Evolutionary conservation across 176 grass and related monocot genomes (phyloP).

Genomic region (Carex kokanica): DNA sequence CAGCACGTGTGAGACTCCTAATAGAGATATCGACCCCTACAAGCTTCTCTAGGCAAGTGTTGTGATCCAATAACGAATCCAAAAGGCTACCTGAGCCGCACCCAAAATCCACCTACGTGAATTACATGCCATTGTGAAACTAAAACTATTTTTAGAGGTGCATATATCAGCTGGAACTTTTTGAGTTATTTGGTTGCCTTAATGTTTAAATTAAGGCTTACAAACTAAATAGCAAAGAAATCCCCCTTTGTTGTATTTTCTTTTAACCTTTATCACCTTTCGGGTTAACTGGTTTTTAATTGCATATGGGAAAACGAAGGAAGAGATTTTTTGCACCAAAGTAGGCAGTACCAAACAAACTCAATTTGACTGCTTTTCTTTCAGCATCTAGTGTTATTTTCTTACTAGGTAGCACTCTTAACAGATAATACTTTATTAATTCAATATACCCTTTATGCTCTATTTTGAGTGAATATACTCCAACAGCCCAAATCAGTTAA

Average conservation of each 20-base stretch:
- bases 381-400: background rate
- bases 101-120: slow-evolving; percentile 89
- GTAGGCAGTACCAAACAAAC: background rate
- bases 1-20: slow-evolving; percentile 69
- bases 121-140: background rate
- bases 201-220: background rate
- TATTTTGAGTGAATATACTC: background rate
- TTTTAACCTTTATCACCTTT: background rate
- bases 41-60: slow-evolving; percentile 69
- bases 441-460: background rate
- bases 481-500: background rate
- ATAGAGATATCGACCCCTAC: slow-evolving; percentile 86
- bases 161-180: background rate
- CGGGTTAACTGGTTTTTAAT: background rate
- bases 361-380: background rate
- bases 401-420: background rate
- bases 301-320: slow-evolving; percentile 19
- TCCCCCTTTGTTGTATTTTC: background rate
- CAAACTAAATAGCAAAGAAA: background rate
- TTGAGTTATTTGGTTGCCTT: background rate
- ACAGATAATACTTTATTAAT: background rate
- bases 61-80: slow-evolving; percentile 80
- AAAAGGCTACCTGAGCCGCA: slow-evolving; percentile 93
- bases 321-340: slow-evolving; percentile 14
- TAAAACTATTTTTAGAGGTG: background rate